Evolutionary conservation across 192 early-diverging fungal genomes (phyloP).

Genomic region (Mortierella antarctica): DNA sequence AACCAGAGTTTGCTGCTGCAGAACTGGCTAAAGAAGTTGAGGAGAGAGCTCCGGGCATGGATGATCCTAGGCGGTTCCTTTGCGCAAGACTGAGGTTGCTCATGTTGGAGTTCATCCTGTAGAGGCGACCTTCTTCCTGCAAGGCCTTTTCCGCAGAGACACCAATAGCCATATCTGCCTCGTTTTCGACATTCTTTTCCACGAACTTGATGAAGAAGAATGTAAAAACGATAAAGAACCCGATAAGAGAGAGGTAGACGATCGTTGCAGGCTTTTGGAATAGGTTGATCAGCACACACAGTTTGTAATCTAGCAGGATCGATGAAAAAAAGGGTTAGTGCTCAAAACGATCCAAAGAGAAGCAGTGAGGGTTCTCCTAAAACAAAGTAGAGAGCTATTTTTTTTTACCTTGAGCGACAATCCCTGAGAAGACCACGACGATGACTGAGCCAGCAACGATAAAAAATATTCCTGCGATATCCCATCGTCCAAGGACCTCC

Average conservation of each 20-base stretch:
- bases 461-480: slow-evolving; percentile 77
- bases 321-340: neutral
- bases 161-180: slow-evolving; percentile 31
- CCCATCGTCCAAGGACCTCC: slow-evolving; percentile 73
- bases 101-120: slow-evolving; percentile 33
- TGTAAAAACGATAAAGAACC: slow-evolving; percentile 61
- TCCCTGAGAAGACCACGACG: slow-evolving; percentile 76
- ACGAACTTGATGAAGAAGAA: slow-evolving; percentile 70
- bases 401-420: slow-evolving; percentile 54
- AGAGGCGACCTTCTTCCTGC: slow-evolving; percentile 35
- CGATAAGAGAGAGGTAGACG: slow-evolving; percentile 70
- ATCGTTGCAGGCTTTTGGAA: slow-evolving; percentile 73
- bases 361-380: neutral
- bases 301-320: slow-evolving; percentile 67
- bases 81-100: slow-evolving; percentile 38
- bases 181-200: slow-evolving; percentile 57
- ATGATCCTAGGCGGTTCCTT: neutral
- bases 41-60: neutral
- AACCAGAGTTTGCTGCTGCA: neutral
- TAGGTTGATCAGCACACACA: slow-evolving; percentile 78
- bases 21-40: neutral
- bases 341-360: neutral
- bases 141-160: slow-evolving; percentile 30
- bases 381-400: neutral
- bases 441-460: slow-evolving; percentile 80